A percentile compares a stretch with the other conserved stretches of the same genome.
phyloP scores from a whole-genome alignment of 23 red algal genomes.

The Agarophyton chilense region DNA sequence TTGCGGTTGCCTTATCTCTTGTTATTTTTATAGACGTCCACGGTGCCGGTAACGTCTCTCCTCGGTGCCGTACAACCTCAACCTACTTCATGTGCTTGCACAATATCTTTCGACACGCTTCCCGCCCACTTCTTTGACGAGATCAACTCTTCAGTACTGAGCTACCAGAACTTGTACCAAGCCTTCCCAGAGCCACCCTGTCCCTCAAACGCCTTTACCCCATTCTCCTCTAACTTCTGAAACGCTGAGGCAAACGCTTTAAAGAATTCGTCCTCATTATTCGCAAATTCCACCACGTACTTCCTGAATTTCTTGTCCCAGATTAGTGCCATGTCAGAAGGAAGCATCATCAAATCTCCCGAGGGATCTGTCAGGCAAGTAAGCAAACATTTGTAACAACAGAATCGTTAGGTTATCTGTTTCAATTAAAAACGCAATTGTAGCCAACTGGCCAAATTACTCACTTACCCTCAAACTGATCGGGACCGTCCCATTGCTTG shows the following conservation, averaged over 20 bases:
- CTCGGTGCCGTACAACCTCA: too few relatives aligned
- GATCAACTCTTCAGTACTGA: background rate
- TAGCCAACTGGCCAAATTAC: background rate
- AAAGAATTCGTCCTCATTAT: constrained; percentile 64
- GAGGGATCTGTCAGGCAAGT: constrained; percentile 49
- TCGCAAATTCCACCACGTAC: constrained; percentile 73
- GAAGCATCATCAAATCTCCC: constrained; percentile 78
- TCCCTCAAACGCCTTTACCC: constrained; percentile 66
- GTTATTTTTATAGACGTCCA: too few relatives aligned
- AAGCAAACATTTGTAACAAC: background rate
- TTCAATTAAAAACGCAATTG: background rate
- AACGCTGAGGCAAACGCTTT: constrained; percentile 80
- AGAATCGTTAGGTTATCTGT: background rate
- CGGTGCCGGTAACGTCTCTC: too few relatives aligned
- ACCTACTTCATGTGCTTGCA: too few relatives aligned
- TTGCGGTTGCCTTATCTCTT: too few relatives aligned
- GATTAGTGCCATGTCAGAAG: constrained; percentile 81
- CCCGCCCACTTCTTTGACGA: background rate
- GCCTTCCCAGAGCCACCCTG: constrained; percentile 40
- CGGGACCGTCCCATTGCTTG: constrained; percentile 63
- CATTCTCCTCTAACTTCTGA: constrained; percentile 83
- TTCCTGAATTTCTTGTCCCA: constrained; percentile 84
- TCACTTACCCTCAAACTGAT: constrained; percentile 62
- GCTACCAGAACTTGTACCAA: constrained; percentile 75
- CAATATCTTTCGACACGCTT: background rate